These are phyloP conservation scores for Imleria badia DNA, from an alignment of 768 basidiomycete genomes.

Conservation along the genomic window DNA sequence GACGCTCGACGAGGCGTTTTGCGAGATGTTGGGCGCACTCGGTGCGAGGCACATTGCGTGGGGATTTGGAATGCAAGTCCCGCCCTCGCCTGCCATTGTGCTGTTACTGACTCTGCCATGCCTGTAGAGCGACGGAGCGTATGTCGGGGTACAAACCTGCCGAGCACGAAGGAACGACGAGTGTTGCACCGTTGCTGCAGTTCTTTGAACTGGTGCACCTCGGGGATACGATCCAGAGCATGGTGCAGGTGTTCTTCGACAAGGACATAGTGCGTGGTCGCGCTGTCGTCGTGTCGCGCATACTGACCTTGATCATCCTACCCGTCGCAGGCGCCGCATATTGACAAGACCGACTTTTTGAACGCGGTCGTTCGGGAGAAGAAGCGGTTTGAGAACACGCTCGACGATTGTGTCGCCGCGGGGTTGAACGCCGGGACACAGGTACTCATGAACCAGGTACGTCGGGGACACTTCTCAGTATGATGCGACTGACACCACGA, in stretches of 20 bases:
- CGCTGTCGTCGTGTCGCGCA: too few relatives aligned
- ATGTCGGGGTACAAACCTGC: slow-evolving; percentile 91
- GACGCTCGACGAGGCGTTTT: slow-evolving; percentile 92
- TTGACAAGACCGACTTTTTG: slow-evolving; percentile 91
- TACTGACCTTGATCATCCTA: too few relatives aligned
- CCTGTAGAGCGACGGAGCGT: slow-evolving; percentile 76
- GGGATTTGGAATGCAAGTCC: slow-evolving; percentile 74
- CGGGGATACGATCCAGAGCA: slow-evolving; percentile 95
- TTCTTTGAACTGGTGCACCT: slow-evolving; percentile 98
- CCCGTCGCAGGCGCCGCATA: slow-evolving; percentile 65
- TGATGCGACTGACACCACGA: not conserved
- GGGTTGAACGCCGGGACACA: slow-evolving; percentile 96
- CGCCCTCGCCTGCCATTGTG: not conserved
- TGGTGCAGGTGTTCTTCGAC: slow-evolving; percentile 98
- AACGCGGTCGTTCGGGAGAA: slow-evolving; percentile 94
- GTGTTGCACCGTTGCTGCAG: slow-evolving; percentile 90
- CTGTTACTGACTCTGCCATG: not conserved
- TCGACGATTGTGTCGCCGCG: slow-evolving; percentile 92
- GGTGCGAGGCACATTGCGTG: slow-evolving; percentile 75
- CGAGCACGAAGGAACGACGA: slow-evolving; percentile 76
- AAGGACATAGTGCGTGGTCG: slow-evolving; percentile 73
- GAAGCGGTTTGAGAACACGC: slow-evolving; percentile 88
- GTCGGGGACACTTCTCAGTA: too few relatives aligned
- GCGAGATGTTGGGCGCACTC: slow-evolving; percentile 75
- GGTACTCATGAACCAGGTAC: slow-evolving; percentile 90